These are phyloP conservation scores for Cucurbita ficifolia DNA, from an alignment of 306 rosid genomes.

Conservation along the genomic window DNA sequence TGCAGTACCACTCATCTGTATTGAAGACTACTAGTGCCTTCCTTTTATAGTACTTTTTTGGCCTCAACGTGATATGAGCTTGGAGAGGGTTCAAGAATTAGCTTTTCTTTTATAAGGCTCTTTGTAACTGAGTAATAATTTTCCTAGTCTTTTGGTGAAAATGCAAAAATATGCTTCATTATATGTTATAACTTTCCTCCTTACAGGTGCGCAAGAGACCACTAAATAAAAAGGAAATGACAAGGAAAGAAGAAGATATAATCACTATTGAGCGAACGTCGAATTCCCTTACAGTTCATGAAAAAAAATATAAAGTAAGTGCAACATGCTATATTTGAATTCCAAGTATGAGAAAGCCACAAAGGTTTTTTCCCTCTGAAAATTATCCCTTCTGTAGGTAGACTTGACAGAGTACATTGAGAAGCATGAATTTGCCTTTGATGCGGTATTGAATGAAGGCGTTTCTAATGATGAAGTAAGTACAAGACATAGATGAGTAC, in stretches of 20 bases:
- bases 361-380: neutral
- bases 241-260: slow-evolving; percentile 90
- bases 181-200: neutral
- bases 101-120: neutral
- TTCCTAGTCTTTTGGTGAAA: neutral
- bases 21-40: neutral
- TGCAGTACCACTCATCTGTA: neutral
- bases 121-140: neutral
- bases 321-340: neutral
- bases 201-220: slow-evolving; percentile 98
- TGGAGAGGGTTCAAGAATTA: neutral
- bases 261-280: slow-evolving; percentile 45
- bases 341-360: neutral
- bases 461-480: slow-evolving; percentile 89
- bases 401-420: slow-evolving; percentile 85
- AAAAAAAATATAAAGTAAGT: slow-evolving; percentile 78
- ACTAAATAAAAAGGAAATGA: slow-evolving; percentile 75
- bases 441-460: slow-evolving; percentile 93
- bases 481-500: neutral
- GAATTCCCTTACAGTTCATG: slow-evolving; percentile 74
- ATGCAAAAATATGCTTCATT: neutral
- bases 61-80: neutral
- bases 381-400: slow-evolving; percentile 40
- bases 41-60: neutral
- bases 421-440: slow-evolving; percentile 91